A percentile compares a stretch with the other conserved stretches of the same genome.
phyloP scores from a whole-genome alignment of 2,329 filamentous ascomycete species.

The Cladophialophora chaetospira region DNA sequence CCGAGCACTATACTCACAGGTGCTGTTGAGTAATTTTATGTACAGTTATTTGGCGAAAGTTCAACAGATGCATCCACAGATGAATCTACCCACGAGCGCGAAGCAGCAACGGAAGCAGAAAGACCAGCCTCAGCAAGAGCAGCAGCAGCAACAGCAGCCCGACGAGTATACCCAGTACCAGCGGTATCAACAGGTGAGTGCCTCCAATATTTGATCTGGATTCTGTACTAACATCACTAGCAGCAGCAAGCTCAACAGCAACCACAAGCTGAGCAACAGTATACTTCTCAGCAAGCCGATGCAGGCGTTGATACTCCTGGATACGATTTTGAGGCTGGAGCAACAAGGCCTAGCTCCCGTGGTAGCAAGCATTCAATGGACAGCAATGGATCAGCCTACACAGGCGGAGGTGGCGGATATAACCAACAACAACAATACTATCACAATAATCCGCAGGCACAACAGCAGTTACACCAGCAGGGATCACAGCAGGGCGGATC shows the following conservation, averaged over 20 bases:
- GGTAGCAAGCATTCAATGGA: slow-evolving; percentile 44
- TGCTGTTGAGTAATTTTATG: slow-evolving; percentile 98
- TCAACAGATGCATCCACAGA: slow-evolving; percentile 96
- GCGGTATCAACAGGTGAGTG: slow-evolving; percentile 49
- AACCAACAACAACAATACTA: slow-evolving; percentile 27
- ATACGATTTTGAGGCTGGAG: slow-evolving; percentile 54
- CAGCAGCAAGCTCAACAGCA: slow-evolving; percentile 34
- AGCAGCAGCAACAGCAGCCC: slow-evolving; percentile 37
- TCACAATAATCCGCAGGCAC: slow-evolving; percentile 23
- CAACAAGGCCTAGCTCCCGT: slow-evolving; percentile 42
- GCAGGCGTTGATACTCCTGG: slow-evolving; percentile 53
- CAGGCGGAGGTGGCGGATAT: slow-evolving; percentile 33
- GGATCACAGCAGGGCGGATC: slow-evolving; percentile 42
- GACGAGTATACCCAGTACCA: slow-evolving; percentile 51
- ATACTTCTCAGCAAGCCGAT: slow-evolving; percentile 20
- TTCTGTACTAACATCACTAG: slow-evolving; percentile 18
- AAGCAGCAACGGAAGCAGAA: slow-evolving; percentile 62
- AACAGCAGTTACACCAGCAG: slow-evolving; percentile 36
- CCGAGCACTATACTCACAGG: slow-evolving; percentile 87
- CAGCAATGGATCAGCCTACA: slow-evolving; percentile 40
- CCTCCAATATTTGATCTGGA: not conserved
- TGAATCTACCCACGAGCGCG: slow-evolving; percentile 79
- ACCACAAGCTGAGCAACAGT: slow-evolving; percentile 17
- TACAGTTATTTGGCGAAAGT: slow-evolving; percentile 98
- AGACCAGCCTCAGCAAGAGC: slow-evolving; percentile 37